These are phyloP conservation scores for Tylopilus felleus DNA, from an alignment of 768 basidiomycete genomes.

Conservation along the genomic window DNA sequence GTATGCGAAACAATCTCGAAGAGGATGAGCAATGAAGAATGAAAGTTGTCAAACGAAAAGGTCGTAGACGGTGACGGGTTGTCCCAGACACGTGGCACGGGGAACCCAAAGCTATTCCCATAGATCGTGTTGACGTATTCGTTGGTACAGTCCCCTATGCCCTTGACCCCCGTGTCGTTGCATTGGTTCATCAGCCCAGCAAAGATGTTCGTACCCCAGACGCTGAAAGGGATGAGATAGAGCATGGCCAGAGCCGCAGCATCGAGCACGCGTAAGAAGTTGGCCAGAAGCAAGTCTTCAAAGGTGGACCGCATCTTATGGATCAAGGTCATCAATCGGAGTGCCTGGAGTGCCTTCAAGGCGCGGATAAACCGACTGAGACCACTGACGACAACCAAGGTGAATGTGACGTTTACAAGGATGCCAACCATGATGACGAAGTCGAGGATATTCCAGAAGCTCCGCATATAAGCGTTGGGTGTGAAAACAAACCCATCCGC, in stretches of 20 bases:
- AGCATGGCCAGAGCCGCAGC: slow-evolving; percentile 87
- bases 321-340: slow-evolving; percentile 87
- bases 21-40: slow-evolving; percentile 78
- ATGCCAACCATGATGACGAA: slow-evolving; percentile 79
- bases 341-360: slow-evolving; percentile 81
- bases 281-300: slow-evolving; percentile 81
- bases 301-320: slow-evolving; percentile 85
- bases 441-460: slow-evolving; percentile 90
- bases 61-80: slow-evolving; percentile 80
- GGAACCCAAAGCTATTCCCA: slow-evolving; percentile 60
- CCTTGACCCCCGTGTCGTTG: slow-evolving; percentile 59
- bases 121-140: slow-evolving; percentile 69
- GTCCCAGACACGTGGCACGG: slow-evolving; percentile 84
- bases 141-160: slow-evolving; percentile 64
- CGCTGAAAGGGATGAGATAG: slow-evolving; percentile 88
- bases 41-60: slow-evolving; percentile 89
- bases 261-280: slow-evolving; percentile 79
- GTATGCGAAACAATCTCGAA: slow-evolving; percentile 98
- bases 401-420: slow-evolving; percentile 68
- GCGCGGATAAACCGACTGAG: slow-evolving; percentile 79
- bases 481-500: slow-evolving; percentile 92
- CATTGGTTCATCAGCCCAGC: slow-evolving; percentile 81
- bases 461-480: slow-evolving; percentile 86
- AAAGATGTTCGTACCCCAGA: slow-evolving; percentile 95
- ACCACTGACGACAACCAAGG: slow-evolving; percentile 71